Base-by-base conservation (phyloP, 306 rosid genomes). In the Citrullus mucosospermus region DNA sequence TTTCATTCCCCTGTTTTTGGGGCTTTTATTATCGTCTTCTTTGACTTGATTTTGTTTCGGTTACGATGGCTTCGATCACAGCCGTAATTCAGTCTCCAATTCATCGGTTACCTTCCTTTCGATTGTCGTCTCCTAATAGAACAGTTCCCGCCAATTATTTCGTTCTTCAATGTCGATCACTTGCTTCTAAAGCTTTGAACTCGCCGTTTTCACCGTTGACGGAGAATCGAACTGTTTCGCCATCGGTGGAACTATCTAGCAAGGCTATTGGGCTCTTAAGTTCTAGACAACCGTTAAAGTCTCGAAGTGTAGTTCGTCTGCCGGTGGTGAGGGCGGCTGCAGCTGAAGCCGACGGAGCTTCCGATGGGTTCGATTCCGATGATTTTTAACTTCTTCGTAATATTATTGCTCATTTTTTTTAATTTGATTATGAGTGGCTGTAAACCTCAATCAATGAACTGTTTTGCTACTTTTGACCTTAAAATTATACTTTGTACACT, bases 281-380 rank as follows among this genome's bases (percentile, higher is more conserved):
- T 50, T 87, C 74, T 88, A 56, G 79, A 50, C 85, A 79, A 54
- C 53, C 60, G 50, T 61, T 88, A 78, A 87, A 78, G 36, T 81
- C 74, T n/a, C 84, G 87, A 34, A 78, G 84, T 58, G 63, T 69
- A 2, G 86, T 63, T 80, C 82, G 44, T 41, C 38, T 34, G 73
- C 81, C 85, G 30, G 80, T 81, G 61, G 89, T 80, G 18, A 69
- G 62, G 39, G 92, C 89, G 18, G 80, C 89, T 16, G 91, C 91
- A 34, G 91, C 91, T 7, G 91, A 84, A 79, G 91, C 89, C 8
- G 88, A 80, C 28, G 89, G 77, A 74, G 77, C 70, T 62, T n/a
- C 82, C 15, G 84, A 82, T 28, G 88, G 89, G 92, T 90, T 74
- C 71, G 90, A 20, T 39, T 41, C 17, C 14, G 3, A 66, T 11